phyloP scores from a whole-genome alignment of 202 grass and related monocot genomes.

The Digitaria exilis region DNA sequence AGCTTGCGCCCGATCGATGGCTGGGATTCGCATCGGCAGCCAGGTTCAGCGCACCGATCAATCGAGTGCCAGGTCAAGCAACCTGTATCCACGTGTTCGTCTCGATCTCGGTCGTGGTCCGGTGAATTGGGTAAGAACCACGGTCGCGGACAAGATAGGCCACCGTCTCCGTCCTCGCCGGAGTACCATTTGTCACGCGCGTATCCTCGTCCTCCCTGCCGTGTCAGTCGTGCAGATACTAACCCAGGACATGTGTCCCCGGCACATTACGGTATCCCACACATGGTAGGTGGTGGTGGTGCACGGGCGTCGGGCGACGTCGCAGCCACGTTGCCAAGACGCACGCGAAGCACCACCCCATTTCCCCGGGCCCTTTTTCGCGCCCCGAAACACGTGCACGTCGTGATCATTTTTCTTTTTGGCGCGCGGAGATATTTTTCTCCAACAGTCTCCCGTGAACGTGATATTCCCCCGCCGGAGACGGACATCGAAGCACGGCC shows the following conservation, averaged over 20 bases:
- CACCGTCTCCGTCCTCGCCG: neutral
- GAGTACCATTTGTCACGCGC: neutral
- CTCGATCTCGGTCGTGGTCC: neutral
- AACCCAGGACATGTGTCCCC: neutral
- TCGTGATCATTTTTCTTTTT: too few species aligned
- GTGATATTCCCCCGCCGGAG: neutral
- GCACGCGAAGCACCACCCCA: neutral
- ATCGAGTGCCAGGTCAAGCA: neutral
- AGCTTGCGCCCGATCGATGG: too few species aligned
- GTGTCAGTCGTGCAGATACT: neutral
- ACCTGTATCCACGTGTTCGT: neutral
- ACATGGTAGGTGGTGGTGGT: neutral
- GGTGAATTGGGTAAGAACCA: neutral
- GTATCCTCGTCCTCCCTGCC: neutral
- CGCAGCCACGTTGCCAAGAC: neutral
- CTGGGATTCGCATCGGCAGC: neutral
- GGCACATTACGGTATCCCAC: neutral
- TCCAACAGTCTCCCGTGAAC: neutral
- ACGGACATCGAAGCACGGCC: neutral
- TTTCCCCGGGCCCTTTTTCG: neutral
- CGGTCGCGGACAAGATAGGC: neutral
- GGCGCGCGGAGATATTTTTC: neutral
- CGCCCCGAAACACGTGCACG: too few species aligned
- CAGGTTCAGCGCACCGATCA: neutral
- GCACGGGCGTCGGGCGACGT: neutral